These are phyloP conservation scores for Cyclostephanos invisitatus DNA, from an alignment of 108 stramenopile genomes.

Conservation along the genomic window DNA sequence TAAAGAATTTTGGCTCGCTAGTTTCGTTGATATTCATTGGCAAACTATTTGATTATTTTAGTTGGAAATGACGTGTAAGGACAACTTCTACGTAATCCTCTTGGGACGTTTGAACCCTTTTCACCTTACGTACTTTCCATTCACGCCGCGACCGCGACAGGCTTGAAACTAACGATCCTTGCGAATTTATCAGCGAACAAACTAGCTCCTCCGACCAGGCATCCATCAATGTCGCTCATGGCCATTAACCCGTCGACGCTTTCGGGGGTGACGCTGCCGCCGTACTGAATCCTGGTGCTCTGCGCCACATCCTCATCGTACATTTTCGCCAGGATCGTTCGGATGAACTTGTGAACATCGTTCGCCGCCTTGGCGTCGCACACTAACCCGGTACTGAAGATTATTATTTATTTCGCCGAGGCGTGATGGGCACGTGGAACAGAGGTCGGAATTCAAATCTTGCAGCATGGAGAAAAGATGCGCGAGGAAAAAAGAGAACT, in stretches of 20 bases:
- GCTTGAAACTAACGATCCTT: slow-evolving; percentile 62
- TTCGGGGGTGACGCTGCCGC: slow-evolving; percentile 77
- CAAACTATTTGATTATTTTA: no score
- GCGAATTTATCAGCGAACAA: slow-evolving; percentile 78
- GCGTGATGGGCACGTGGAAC: background rate
- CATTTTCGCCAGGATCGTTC: slow-evolving; percentile 45
- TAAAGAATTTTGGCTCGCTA: no score
- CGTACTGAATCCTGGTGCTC: slow-evolving; percentile 69
- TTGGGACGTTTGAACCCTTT: no score
- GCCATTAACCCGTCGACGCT: slow-evolving; percentile 70
- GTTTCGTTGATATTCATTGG: no score
- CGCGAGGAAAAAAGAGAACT: slow-evolving; percentile 25
- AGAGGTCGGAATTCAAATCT: background rate
- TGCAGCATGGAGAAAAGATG: slow-evolving; percentile 14
- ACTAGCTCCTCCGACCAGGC: slow-evolving; percentile 80
- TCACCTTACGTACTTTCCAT: no score
- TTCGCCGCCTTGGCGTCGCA: slow-evolving; percentile 41
- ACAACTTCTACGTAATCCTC: no score
- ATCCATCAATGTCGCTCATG: slow-evolving; percentile 84
- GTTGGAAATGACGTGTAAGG: no score
- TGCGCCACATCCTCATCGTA: slow-evolving; percentile 57
- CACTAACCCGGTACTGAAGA: slow-evolving; percentile 38
- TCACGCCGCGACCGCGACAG: background rate
- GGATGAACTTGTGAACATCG: slow-evolving; percentile 48
- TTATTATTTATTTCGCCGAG: background rate